These are phyloP conservation scores for Blastocystis sp. DNA, from an alignment of 352 stramenopile genomes.

Conservation along the genomic window DNA sequence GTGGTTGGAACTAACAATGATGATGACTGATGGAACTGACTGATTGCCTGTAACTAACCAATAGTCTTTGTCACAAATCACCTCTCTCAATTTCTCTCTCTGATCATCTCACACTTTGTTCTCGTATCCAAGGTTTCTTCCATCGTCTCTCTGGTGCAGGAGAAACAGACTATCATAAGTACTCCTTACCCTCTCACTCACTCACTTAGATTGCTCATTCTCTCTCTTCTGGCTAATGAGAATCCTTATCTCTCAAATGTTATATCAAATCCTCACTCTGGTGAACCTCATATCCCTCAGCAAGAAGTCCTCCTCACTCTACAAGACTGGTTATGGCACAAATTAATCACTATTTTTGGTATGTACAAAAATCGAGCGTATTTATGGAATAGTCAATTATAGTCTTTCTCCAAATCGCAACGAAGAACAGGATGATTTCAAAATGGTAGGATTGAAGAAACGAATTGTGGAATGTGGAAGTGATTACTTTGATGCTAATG, in stretches of 20 bases:
- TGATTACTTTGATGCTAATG: slow-evolving; percentile 20
- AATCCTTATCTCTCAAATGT: neutral
- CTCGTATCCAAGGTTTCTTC: neutral
- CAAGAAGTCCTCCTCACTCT: neutral
- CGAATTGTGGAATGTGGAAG: slow-evolving; percentile 14
- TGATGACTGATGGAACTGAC: no score
- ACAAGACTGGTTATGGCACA: slow-evolving; percentile 52
- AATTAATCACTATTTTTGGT: slow-evolving; percentile 1
- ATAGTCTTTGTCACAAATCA: neutral
- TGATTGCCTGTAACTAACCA: neutral
- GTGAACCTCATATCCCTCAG: neutral
- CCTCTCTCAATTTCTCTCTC: no score
- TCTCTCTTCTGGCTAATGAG: slow-evolving; percentile 22
- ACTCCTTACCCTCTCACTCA: no score
- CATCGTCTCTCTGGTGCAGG: slow-evolving; percentile 19
- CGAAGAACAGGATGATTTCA: neutral
- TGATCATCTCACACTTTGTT: neutral
- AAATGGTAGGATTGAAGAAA: neutral
- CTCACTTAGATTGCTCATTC: slow-evolving; percentile 1
- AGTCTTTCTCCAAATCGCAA: neutral
- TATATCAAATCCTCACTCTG: neutral
- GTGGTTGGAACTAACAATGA: no score
- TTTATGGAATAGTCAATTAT: slow-evolving; percentile 11
- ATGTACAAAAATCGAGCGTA: neutral
- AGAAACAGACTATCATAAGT: slow-evolving; percentile 11